Base-by-base conservation (phyloP, 225 moss, liverwort and hornwort species). In the Rhytidiadelphus loreus region DNA sequence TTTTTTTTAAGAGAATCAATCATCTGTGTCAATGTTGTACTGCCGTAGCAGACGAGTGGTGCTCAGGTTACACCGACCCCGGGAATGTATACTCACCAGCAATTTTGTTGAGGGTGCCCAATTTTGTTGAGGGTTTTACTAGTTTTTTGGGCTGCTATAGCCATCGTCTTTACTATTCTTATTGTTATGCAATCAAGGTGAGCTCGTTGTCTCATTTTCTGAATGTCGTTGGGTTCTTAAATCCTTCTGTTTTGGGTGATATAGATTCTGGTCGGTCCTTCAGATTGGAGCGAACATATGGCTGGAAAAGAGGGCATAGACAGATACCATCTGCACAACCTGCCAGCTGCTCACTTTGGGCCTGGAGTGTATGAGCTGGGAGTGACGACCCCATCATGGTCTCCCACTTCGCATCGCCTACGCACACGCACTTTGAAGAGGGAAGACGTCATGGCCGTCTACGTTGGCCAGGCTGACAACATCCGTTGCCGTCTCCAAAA, bases 311-410 rank as follows among this genome's bases (percentile, higher is more conserved):
- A 95, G 80, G 99, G 99, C n/a, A 82, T 88, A 12, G 92, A 95
- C 22, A 90, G 92, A 32, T 96, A 95, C 88, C 95, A 89, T 80
- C 78, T 96, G 58, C 95, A 95, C 90, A 99, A 96, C 89, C 89
- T 99, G 44, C 99, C 99, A 16, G 92, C 88, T 55, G 86, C 87
- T 43, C 94, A 94, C 64, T 91, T 92, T 46, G 96, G 95, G 77
- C 99, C 99, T 41, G 99, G 97, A 50, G 96, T 99, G 41, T 99
- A 99, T 71, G 99, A 99, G 85, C 92, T 99, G 60, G 99, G 99
- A 8, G 92, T 99, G 92, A 95, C 95, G 81, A 83, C 89, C 33
- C 92, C 91, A 35, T 92, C 90, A 64, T 93, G 93, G 90, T 87
- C 91, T 83, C 89, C 95, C 33, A 82, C 89, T 83, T 88, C 88